Evolutionary conservation across 441 rosid species (phyloP).

Genomic region (Viola pubescens): DNA sequence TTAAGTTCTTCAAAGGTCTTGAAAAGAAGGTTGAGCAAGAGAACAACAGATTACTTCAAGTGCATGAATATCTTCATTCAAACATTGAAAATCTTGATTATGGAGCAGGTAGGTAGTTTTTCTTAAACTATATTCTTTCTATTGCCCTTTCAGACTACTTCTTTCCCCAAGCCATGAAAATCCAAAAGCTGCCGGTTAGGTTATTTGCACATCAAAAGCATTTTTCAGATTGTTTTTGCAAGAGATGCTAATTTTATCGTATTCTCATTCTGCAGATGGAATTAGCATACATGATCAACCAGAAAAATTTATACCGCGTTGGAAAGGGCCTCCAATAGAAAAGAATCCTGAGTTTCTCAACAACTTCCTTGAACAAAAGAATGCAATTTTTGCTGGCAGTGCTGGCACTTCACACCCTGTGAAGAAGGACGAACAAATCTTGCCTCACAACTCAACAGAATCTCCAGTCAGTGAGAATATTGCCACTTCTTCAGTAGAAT

Average conservation of each 20-base stretch:
- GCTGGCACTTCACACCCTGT: constrained; percentile 26
- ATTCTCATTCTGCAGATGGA: constrained; percentile 49
- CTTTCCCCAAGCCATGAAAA: too few relatives aligned
- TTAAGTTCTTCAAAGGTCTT: constrained; percentile 71
- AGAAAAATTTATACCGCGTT: constrained; percentile 73
- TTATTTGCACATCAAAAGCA: neutral
- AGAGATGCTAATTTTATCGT: constrained; percentile 14
- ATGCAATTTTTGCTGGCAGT: constrained; percentile 36
- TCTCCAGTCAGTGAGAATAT: constrained; percentile 21
- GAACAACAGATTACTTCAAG: constrained; percentile 53
- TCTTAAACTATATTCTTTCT: constrained; percentile 9
- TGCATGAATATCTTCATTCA: constrained; percentile 80
- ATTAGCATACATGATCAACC: constrained; percentile 74
- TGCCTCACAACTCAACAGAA: constrained; percentile 31
- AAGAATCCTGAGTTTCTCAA: constrained; percentile 51
- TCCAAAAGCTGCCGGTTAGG: too few relatives aligned
- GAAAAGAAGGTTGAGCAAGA: constrained; percentile 76
- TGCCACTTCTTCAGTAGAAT: constrained; percentile 29
- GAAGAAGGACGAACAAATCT: constrained; percentile 34
- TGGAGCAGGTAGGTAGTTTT: constrained; percentile 65
- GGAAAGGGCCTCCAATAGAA: constrained; percentile 70
- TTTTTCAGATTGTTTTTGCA: neutral
- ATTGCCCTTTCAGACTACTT: neutral
- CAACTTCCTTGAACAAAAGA: constrained; percentile 41
- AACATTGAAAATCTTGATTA: constrained; percentile 87